Evolutionary conservation across 139 green algal genomes (phyloP).

Genomic region (Haematococcus lacustris): DNA sequence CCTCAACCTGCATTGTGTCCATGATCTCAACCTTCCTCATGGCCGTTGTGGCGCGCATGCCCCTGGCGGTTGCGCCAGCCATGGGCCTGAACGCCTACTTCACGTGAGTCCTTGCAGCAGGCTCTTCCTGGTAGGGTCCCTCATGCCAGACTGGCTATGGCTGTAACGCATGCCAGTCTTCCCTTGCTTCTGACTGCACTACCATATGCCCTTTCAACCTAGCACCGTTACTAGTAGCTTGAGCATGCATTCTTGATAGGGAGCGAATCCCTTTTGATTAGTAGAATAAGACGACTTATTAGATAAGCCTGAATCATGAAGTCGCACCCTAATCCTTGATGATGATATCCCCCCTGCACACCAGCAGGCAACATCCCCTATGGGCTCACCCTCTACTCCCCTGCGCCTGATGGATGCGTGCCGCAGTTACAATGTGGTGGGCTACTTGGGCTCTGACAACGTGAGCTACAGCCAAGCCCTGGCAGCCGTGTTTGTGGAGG

Average conservation of each 20-base stretch:
- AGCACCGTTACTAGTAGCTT: too few relatives aligned
- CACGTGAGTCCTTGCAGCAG: conserved; percentile 19
- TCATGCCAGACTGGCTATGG: too few relatives aligned
- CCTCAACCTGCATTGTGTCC: conserved; percentile 18
- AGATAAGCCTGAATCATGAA: neutral
- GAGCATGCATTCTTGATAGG: neutral
- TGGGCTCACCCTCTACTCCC: neutral
- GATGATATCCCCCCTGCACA: too few relatives aligned
- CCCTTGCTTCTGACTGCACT: too few relatives aligned
- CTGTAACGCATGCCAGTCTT: too few relatives aligned
- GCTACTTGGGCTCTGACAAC: conserved; percentile 41
- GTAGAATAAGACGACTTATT: neutral
- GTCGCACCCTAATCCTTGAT: neutral
- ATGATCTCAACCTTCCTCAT: conserved; percentile 21
- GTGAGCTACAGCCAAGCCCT: conserved; percentile 49
- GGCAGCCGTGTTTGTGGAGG: conserved; percentile 60
- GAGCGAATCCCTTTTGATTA: neutral
- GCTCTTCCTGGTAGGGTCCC: neutral
- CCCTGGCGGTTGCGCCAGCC: conserved; percentile 13
- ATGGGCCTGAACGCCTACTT: conserved; percentile 80
- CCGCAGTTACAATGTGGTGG: conserved; percentile 40
- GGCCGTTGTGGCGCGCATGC: conserved; percentile 13
- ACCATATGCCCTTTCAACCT: too few relatives aligned
- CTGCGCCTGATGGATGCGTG: too few relatives aligned
- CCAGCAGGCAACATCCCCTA: neutral